phyloP scores from a whole-genome alignment of 2,329 filamentous ascomycete species.

The Fonsecaea multimorphosa region DNA sequence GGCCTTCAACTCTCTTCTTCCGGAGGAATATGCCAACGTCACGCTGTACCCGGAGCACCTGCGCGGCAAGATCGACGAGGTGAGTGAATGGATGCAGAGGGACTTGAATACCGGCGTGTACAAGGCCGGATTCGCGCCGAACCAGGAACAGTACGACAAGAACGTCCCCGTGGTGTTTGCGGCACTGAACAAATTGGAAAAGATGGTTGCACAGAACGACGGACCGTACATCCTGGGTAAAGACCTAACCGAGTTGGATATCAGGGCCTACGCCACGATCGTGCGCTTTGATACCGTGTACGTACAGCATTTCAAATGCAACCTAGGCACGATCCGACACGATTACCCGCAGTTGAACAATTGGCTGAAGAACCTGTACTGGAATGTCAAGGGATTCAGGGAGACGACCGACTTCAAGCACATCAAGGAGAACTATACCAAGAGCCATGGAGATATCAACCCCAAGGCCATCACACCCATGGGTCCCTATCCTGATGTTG shows the following conservation, averaged over 20 bases:
- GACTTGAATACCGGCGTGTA: slow-evolving; percentile 67
- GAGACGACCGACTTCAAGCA: slow-evolving; percentile 69
- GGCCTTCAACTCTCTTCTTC: slow-evolving; percentile 60
- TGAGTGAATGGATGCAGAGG: slow-evolving; percentile 61
- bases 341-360: slow-evolving; percentile 66
- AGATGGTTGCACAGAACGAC: slow-evolving; percentile 51
- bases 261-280: slow-evolving; percentile 63
- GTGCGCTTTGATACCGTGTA: slow-evolving; percentile 68
- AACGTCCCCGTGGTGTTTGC: slow-evolving; percentile 63
- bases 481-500: slow-evolving; percentile 65
- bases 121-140: slow-evolving; percentile 64
- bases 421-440: slow-evolving; percentile 72
- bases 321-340: slow-evolving; percentile 65
- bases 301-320: slow-evolving; percentile 71
- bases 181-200: slow-evolving; percentile 65
- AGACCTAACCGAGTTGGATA: slow-evolving; percentile 64
- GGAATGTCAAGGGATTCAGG: slow-evolving; percentile 59
- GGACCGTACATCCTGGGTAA: slow-evolving; percentile 64
- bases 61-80: slow-evolving; percentile 57
- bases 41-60: slow-evolving; percentile 62
- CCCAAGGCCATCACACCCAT: slow-evolving; percentile 67
- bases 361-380: slow-evolving; percentile 67
- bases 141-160: slow-evolving; percentile 62
- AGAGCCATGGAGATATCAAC: slow-evolving; percentile 66
- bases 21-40: slow-evolving; percentile 49